Base-by-base conservation (phyloP, 768 basidiomycete species). In the Calvatia gigantea region DNA sequence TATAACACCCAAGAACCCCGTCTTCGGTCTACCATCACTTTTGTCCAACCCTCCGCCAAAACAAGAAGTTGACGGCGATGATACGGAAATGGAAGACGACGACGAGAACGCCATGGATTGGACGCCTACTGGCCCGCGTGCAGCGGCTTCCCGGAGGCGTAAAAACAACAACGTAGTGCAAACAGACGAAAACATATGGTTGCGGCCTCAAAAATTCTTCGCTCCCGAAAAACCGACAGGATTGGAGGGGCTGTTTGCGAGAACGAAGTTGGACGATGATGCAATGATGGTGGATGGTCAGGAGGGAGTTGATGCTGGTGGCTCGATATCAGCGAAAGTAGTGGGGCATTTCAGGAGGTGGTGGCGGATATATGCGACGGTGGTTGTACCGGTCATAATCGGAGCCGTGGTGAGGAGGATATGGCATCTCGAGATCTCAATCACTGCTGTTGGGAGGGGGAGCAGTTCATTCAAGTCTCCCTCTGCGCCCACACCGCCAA, bases 201-300 rank as follows among this genome's bases (percentile, higher is more conserved):
- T 91, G 47, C 80, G 83, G 4, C 87, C 85, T 3, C 89, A 89
- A 61, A 77, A 79, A 12, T 91, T 90, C 65, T 91, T 90, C 60
- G 80, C 87, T 14, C 89, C 88, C 0, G 88, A 90, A 65, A 79
- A 82, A 58, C 86, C 88, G 0, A 91, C 89, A 0, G 89, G 89
- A 12, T 75, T 91, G 6, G 89, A 91, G 67, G 74, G 76, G 33
- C 69, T 91, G 14, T 85, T 91, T 58, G 83, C 84, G 54, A 75
- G 73, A 58, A 83, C 87, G 9, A 77, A 75, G 47, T 70, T 87
- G 6, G 72, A 71, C 21, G 83, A 86, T 50, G 83, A 84, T 49
- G 57, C 60, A 17, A 52, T 57, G 51, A 60, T 59, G 56, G 35
- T 47, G 25, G 57, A 62, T 14, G 46, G 47, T 33, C 52, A 39